Percentiles rank a stretch among this genome's conserved stretches.
These are phyloP conservation scores for Suillus clintonianus DNA, from an alignment of 768 basidiomycete species.

Conservation along the genomic window DNA sequence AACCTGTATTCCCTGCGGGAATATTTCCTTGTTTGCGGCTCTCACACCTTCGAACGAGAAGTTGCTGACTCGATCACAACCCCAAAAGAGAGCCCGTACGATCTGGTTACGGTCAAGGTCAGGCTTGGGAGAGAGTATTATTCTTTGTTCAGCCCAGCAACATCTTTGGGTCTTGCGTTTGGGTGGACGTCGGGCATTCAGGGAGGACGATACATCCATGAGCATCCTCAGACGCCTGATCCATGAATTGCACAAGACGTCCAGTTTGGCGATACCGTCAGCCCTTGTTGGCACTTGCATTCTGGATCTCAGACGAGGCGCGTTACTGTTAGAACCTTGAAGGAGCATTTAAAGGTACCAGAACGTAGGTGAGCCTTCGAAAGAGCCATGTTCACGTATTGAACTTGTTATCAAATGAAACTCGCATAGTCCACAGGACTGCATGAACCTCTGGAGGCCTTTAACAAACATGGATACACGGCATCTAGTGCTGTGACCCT, in stretches of 20 bases:
- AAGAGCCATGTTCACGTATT: neutral
- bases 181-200: slow-evolving; percentile 1
- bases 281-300: neutral
- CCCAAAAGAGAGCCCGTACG: neutral
- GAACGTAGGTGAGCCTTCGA: neutral
- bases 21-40: neutral
- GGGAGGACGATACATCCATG: neutral
- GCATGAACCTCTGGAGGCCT: neutral
- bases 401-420: neutral
- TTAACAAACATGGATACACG: too few relatives aligned
- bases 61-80: neutral
- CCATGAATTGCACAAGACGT: neutral
- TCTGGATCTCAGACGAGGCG: neutral
- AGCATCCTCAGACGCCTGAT: neutral
- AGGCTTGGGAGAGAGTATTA: slow-evolving; percentile 1
- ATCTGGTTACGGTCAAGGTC: slow-evolving; percentile 1
- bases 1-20: slow-evolving; percentile 2
- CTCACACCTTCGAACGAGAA: neutral
- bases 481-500: neutral
- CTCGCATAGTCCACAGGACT: neutral
- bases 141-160: slow-evolving; percentile 2
- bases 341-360: neutral
- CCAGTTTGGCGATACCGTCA: neutral
- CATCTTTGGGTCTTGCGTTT: neutral
- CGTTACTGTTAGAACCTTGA: neutral